These are phyloP conservation scores for Eucalyptus sideroxylon DNA, from an alignment of 345 rosid species.

Conservation along the genomic window DNA sequence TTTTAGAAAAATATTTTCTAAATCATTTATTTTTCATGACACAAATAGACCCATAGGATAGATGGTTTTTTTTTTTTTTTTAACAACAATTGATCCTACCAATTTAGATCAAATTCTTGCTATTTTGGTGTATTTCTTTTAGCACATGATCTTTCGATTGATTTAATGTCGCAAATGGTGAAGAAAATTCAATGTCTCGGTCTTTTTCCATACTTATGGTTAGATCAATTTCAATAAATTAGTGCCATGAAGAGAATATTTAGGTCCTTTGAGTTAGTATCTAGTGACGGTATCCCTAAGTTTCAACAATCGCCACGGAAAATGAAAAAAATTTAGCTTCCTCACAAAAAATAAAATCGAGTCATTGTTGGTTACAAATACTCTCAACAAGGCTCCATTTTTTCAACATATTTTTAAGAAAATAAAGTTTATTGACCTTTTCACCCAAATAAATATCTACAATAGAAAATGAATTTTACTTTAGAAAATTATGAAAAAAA, in stretches of 20 bases:
- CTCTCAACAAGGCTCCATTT: background rate
- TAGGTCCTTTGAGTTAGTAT: background rate
- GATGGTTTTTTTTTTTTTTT: too few species aligned
- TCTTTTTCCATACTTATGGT: too few species aligned
- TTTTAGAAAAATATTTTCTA: too few species aligned
- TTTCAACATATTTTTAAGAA: background rate
- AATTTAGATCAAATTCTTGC: background rate
- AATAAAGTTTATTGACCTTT: background rate
- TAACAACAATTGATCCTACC: background rate
- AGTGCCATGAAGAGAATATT: background rate
- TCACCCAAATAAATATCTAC: background rate
- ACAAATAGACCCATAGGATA: too few species aligned
- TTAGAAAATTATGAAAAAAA: background rate
- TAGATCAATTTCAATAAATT: background rate
- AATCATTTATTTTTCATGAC: too few species aligned
- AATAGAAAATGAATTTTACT: background rate
- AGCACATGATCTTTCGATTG: background rate
- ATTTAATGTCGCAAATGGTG: background rate
- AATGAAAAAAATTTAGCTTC: background rate
- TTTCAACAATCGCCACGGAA: background rate
- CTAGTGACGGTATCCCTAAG: background rate
- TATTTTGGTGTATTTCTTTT: background rate
- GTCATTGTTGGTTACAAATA: background rate
- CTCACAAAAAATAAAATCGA: background rate
- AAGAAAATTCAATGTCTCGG: background rate